Evolutionary conservation across 2,329 filamentous ascomycete species (phyloP).

Genomic region (Allantophomopsis lycopodina): DNA sequence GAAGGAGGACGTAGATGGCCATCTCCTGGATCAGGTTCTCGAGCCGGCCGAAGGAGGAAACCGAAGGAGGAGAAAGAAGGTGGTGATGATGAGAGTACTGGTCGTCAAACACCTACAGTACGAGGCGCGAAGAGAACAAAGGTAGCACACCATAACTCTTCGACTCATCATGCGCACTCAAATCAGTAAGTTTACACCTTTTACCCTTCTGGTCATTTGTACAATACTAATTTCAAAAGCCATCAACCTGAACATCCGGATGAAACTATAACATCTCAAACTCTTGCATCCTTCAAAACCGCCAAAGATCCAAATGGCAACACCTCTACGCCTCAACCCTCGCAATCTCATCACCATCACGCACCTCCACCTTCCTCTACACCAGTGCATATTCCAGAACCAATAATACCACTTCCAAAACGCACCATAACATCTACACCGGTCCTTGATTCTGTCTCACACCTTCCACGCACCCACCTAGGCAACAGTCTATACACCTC

Average conservation of each 20-base stretch:
- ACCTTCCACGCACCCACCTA: conserved; percentile 64
- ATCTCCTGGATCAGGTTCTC: conserved; percentile 21
- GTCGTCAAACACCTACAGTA: conserved; percentile 43
- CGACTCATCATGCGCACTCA: conserved; percentile 31
- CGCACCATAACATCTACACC: conserved; percentile 54
- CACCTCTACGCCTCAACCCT: conserved; percentile 17
- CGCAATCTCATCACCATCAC: conserved; percentile 21
- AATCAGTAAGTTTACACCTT: conserved; percentile 43
- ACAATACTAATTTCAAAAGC: conserved; percentile 28
- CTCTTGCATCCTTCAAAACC: too few species aligned
- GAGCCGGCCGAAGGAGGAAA: conserved; percentile 46
- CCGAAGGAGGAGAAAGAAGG: conserved; percentile 64
- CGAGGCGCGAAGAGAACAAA: conserved; percentile 53
- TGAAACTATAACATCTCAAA: conserved; percentile 24
- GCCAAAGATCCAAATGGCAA: conserved; percentile 9
- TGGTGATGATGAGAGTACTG: conserved; percentile 54
- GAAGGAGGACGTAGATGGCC: conserved; percentile 22
- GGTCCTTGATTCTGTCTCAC: conserved; percentile 57
- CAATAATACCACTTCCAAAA: conserved; percentile 44
- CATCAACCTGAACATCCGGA: conserved; percentile 35
- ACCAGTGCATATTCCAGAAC: conserved; percentile 9
- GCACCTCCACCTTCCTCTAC: conserved; percentile 11
- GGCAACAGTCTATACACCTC: conserved; percentile 75
- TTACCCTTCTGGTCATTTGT: too few species aligned
- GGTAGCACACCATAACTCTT: conserved; percentile 23